Conservation (phyloP, 805 yeast genomes). For the Kurtzmaniella fragi region DNA sequence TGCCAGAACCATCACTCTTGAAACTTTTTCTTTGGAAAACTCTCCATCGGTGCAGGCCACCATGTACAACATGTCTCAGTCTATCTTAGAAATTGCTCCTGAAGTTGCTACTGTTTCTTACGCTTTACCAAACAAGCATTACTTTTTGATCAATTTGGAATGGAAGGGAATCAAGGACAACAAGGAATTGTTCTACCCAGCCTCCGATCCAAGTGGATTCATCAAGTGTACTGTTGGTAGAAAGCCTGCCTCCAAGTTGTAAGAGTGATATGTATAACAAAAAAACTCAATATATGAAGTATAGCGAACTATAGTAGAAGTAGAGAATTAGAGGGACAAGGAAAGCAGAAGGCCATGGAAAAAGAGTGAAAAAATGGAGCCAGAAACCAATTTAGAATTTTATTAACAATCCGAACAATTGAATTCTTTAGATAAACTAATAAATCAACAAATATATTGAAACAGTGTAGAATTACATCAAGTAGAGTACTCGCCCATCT, state of each 20-base stretch:
- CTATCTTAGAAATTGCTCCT: constrained; percentile 56
- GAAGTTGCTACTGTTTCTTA: constrained; percentile 63
- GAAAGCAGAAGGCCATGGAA: too few species aligned
- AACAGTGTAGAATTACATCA: too few species aligned
- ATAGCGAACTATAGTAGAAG: background rate
- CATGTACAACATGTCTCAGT: constrained; percentile 86
- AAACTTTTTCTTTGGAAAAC: constrained; percentile 75
- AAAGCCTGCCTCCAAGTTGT: constrained; percentile 43
- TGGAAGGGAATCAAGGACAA: constrained; percentile 85
- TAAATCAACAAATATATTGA: too few species aligned
- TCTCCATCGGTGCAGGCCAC: constrained; percentile 96
- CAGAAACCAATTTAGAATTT: too few species aligned
- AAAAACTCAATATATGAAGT: constrained; percentile 3
- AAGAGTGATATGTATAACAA: constrained; percentile 28
- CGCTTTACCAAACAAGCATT: constrained; percentile 87
- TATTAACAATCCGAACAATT: too few species aligned
- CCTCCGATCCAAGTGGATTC: constrained; percentile 89
- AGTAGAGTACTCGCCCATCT: too few species aligned
- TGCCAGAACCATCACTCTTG: constrained; percentile 68
- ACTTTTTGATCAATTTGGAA: constrained; percentile 69
- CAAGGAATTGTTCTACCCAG: constrained; percentile 81
- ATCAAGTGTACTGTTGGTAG: constrained; percentile 86
- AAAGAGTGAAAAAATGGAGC: too few species aligned
- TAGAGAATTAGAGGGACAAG: too few species aligned
- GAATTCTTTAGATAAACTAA: too few species aligned